Evolutionary conservation across 2,329 filamentous ascomycete genomes (phyloP).

Genomic region (Macroventuria anomochaeta): DNA sequence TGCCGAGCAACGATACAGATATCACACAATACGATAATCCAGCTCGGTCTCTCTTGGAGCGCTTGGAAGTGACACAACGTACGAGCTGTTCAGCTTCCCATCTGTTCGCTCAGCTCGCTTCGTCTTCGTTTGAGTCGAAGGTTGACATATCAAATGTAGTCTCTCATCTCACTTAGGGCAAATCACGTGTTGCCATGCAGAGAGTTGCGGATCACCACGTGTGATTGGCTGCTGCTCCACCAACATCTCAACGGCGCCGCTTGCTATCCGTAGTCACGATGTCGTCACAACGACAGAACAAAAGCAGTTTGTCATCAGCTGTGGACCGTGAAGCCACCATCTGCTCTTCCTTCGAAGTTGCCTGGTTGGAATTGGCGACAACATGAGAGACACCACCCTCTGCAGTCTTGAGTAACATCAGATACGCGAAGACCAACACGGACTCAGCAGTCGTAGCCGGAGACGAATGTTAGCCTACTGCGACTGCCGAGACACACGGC

Average conservation of each 20-base stretch:
- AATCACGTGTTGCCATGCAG: conserved; percentile 7
- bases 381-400: neutral
- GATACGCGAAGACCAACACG: neutral
- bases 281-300: neutral
- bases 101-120: neutral
- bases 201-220: neutral
- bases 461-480: neutral
- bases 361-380: neutral
- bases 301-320: neutral
- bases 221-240: neutral
- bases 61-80: neutral
- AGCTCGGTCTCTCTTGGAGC: neutral
- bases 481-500: neutral
- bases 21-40: neutral
- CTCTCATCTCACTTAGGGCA: neutral
- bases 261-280: neutral
- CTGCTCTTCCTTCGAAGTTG: neutral
- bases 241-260: conserved; percentile 1
- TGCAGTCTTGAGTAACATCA: neutral
- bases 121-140: neutral
- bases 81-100: neutral
- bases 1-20: neutral
- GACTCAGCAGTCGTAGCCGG: neutral
- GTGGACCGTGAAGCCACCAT: neutral
- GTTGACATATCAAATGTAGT: neutral